Base-by-base conservation (phyloP, 768 basidiomycete species). In the Pleurotus platypus region DNA sequence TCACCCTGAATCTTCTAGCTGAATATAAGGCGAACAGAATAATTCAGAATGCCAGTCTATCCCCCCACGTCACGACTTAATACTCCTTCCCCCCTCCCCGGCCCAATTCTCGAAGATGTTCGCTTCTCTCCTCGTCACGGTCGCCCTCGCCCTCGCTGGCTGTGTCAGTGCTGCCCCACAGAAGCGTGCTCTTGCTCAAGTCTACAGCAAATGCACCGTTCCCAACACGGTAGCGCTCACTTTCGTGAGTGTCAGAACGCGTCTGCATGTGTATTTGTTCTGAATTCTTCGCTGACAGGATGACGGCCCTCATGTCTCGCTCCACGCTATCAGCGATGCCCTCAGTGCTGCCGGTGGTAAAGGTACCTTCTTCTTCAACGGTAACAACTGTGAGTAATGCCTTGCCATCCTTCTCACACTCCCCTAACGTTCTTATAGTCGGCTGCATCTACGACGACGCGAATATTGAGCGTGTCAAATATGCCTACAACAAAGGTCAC, bases 321-420 rank as follows among this genome's bases (percentile, higher is more conserved):
- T 56, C 51, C 60, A 59, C 40, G 58, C 65, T 43, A 58, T 67
- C 30, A 59, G 57, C 43, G 50, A 65, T 11, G 55, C 62, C 16
- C 43, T 64, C 35, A 58, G 57, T 51, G 60, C 60, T 49, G 49
- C 58, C 20, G 60, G 63, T 18, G 70, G 65, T 5, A 72, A 65
- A 42, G 73, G 64, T 0, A 73, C 73, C 0, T 74, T 74, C 62
- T 74, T 73, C 63, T 62, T 70, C 49, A 69, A 58, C 39, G 22
- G 20, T 5, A 46, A 58, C 12, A 56, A 59, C 50, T 49, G 59
- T 60, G 39, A 51, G 60, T 40, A 27, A 18, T 46, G n/a, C 35
- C 1, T 5, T 12, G 26, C 16, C 15, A 50, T 38, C 27, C 7
- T 35, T 15, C 20, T 20, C 1, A 20, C 27, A 15, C 30, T 16